These are phyloP conservation scores for Boletus sensibilis DNA, from an alignment of 768 basidiomycete genomes.

Conservation along the genomic window DNA sequence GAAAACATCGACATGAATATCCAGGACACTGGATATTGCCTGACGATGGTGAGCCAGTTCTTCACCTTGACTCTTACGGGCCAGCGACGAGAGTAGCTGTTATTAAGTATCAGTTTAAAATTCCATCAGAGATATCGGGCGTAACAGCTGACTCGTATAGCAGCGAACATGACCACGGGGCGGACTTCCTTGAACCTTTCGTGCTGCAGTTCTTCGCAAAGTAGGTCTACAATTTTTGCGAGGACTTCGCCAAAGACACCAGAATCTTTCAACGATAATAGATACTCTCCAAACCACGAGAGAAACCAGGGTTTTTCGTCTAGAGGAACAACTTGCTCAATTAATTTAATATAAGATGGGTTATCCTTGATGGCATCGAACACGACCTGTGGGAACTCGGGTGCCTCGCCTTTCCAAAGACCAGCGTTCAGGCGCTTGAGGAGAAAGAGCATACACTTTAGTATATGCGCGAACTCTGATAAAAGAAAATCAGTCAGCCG, in stretches of 20 bases:
- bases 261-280: slow-evolving; percentile 53
- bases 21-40: slow-evolving; percentile 40
- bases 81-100: slow-evolving; percentile 36
- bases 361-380: slow-evolving; percentile 88
- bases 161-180: slow-evolving; percentile 58
- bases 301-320: slow-evolving; percentile 49
- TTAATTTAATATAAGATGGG: slow-evolving; percentile 45
- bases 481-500: slow-evolving; percentile 6
- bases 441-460: slow-evolving; percentile 58
- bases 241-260: slow-evolving; percentile 62
- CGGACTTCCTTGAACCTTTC: slow-evolving; percentile 61
- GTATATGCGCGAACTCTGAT: slow-evolving; percentile 59
- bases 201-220: slow-evolving; percentile 82
- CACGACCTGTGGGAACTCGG: slow-evolving; percentile 73
- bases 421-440: slow-evolving; percentile 52
- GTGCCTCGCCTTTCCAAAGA: slow-evolving; percentile 70
- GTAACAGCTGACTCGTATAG: slow-evolving; percentile 55
- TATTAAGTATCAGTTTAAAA: slow-evolving; percentile 4
- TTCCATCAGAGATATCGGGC: not conserved
- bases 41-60: slow-evolving; percentile 27
- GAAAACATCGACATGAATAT: slow-evolving; percentile 51
- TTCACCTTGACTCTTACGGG: slow-evolving; percentile 34
- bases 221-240: slow-evolving; percentile 66
- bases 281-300: slow-evolving; percentile 63
- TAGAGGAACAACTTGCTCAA: slow-evolving; percentile 37